Evolutionary conservation across 106 monocot species (phyloP).

Genomic region (Allium sativum): DNA sequence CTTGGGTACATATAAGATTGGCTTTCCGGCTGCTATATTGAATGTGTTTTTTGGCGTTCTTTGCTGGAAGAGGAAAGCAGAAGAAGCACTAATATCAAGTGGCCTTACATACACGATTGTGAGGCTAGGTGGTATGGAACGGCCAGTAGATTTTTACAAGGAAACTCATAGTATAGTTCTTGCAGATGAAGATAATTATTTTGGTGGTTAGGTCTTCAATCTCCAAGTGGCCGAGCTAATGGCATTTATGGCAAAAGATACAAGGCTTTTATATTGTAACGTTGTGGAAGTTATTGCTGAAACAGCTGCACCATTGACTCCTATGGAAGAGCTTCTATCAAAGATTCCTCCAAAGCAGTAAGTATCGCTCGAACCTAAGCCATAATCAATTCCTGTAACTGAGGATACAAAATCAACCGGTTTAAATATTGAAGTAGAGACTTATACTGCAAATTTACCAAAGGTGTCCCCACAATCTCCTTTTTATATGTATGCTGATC

Average conservation of each 20-base stretch:
- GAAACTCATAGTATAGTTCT: conserved; percentile 90
- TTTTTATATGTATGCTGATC: conserved; percentile 41
- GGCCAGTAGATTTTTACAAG: conserved; percentile 91
- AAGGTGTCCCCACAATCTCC: conserved; percentile 48
- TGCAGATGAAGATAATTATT: conserved; percentile 74
- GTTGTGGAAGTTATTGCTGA: conserved; percentile 90
- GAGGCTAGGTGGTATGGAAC: conserved; percentile 97
- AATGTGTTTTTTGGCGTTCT: conserved; percentile 98
- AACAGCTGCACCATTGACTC: conserved; percentile 61
- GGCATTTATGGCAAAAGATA: conserved; percentile 82
- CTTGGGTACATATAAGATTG: conserved; percentile 77
- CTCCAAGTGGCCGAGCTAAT: conserved; percentile 95
- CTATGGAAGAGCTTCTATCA: conserved; percentile 67
- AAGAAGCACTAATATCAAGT: conserved; percentile 81
- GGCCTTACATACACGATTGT: conserved; percentile 96
- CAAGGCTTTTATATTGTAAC: conserved; percentile 59
- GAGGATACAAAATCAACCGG: conserved; percentile 8
- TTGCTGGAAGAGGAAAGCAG: conserved; percentile 83
- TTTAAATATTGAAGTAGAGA: conserved; percentile 3
- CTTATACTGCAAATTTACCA: conserved; percentile 5
- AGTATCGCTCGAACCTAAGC: conserved; percentile 19
- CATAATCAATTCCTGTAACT: conserved; percentile 7
- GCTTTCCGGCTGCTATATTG: conserved; percentile 78
- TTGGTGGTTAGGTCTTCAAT: conserved; percentile 90
- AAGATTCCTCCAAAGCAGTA: conserved; percentile 60